Base-by-base conservation (phyloP, 345 rosid genomes). In the Acer saccharum region DNA sequence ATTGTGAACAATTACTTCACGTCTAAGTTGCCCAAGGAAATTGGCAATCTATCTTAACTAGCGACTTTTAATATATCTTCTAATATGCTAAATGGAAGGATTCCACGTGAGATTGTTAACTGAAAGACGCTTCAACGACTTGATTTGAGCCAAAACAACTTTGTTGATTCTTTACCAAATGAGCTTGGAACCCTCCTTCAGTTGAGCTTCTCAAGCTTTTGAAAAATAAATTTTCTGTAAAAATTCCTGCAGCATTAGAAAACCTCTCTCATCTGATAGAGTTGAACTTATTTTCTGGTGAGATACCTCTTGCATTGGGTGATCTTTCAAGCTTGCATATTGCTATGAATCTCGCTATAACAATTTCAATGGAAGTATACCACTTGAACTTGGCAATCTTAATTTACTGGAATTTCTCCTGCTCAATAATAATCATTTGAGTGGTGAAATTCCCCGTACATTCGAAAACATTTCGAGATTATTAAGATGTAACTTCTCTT, bases 341-440 rank as follows among this genome's bases (percentile, higher is more conserved):
- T 74, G 95, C 97, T n/a, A 74, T 95, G 93, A 95, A 95, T 82
- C 89, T 95, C 76, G 99, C 81, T 84, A 86, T 79, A 95, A 95
- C 57, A 80, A 81, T 16, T 87, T 95, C 75, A 84, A 81, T 3
- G 93, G 98, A 17, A 79, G 81, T 10, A 90, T 95, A 78, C 98
- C 99, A 1, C 78, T 79, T 0, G 90, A 94, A 83, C 92, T 95
- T 20, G 99, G 98, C 64, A 83, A 88, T 80, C 97, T 95, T 67
- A 74, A 78, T 70, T 74, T 90, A 60, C 79, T 95, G 48, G 94
- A 89, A 81, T 86, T 77, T 72, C 92, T 95, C 60, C 76, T 88
- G 70, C 91, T 95, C 41, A 89, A 92, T 79, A 89, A 90, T 88
- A 95, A 95, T 76, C 86, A 91, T 80, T 78, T 95, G 79, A 88